Percentiles rank a stretch among this genome's conserved stretches.
phyloP scores from a whole-genome alignment of 2,329 filamentous ascomycete species.

The Aureobasidium sp. region DNA sequence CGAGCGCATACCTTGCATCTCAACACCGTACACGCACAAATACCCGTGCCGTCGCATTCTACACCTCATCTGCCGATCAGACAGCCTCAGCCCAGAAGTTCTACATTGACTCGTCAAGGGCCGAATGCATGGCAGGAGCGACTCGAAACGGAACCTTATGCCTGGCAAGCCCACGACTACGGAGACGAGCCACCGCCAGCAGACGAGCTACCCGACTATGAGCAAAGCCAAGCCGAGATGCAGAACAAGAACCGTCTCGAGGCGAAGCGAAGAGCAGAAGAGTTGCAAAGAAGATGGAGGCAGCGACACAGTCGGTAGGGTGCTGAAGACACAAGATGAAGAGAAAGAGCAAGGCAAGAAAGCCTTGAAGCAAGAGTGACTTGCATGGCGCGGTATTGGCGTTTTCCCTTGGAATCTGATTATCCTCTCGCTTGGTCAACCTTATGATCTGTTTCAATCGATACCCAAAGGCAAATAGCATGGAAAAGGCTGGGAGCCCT shows the following conservation, averaged over 20 bases:
- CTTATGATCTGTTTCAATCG: conserved; percentile 8
- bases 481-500: conserved; percentile 4
- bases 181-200: conserved; percentile 27
- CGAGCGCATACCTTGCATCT: conserved; percentile 17
- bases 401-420: not conserved
- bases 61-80: conserved; percentile 1
- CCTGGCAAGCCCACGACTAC: conserved; percentile 17
- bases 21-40: conserved; percentile 20
- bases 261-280: conserved; percentile 38
- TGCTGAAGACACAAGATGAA: not conserved
- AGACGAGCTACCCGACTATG: conserved; percentile 41
- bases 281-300: conserved; percentile 40
- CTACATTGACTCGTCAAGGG: not conserved
- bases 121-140: conserved; percentile 8
- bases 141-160: conserved; percentile 13
- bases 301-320: conserved; percentile 18
- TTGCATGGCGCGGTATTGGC: not conserved
- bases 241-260: conserved; percentile 33
- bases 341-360: not conserved
- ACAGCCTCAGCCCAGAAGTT: conserved; percentile 12
- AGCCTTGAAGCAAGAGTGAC: not conserved
- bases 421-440: conserved; percentile 5
- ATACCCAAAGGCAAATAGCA: conserved; percentile 14
- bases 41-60: not conserved
- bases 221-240: conserved; percentile 42